Percentiles rank a stretch among this genome's conserved stretches.
phyloP scores from a whole-genome alignment of 345 rosid genomes.

The Cardiospermum halicacabum region DNA sequence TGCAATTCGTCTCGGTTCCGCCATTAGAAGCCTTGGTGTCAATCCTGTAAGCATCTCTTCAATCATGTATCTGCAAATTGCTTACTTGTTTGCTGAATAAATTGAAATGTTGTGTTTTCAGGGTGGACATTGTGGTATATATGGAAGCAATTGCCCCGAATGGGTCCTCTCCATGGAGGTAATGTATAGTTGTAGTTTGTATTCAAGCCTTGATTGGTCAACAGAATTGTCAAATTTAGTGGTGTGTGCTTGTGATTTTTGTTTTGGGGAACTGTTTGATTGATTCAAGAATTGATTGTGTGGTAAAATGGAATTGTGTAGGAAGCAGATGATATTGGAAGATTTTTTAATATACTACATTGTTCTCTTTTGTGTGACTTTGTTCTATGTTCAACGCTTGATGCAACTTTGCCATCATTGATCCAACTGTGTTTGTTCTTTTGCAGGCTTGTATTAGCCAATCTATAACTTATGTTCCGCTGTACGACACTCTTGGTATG shows the following conservation, averaged over 20 bases:
- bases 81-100: background rate
- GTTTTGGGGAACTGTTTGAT: background rate
- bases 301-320: background rate
- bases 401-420: background rate
- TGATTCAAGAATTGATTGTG: background rate
- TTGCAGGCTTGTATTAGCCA: slow-evolving; percentile 83
- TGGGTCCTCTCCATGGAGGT: slow-evolving; percentile 95
- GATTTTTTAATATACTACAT: background rate
- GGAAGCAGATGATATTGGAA: background rate
- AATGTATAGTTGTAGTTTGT: slow-evolving; percentile 4
- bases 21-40: slow-evolving; percentile 59
- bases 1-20: slow-evolving; percentile 60
- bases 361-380: background rate
- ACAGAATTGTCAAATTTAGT: background rate
- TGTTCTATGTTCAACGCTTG: background rate
- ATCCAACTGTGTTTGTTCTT: background rate
- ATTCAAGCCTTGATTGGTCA: background rate
- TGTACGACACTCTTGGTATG: slow-evolving; percentile 83
- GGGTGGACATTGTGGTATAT: slow-evolving; percentile 88
- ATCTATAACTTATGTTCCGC: slow-evolving; percentile 69
- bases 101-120: slow-evolving; percentile 17
- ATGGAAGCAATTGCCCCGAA: slow-evolving; percentile 83
- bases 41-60: slow-evolving; percentile 50
- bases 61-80: background rate
- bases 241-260: background rate